Evolutionary conservation across 176 grass and related monocot genomes (phyloP).

Genomic region (Aegilops umbellulata): DNA sequence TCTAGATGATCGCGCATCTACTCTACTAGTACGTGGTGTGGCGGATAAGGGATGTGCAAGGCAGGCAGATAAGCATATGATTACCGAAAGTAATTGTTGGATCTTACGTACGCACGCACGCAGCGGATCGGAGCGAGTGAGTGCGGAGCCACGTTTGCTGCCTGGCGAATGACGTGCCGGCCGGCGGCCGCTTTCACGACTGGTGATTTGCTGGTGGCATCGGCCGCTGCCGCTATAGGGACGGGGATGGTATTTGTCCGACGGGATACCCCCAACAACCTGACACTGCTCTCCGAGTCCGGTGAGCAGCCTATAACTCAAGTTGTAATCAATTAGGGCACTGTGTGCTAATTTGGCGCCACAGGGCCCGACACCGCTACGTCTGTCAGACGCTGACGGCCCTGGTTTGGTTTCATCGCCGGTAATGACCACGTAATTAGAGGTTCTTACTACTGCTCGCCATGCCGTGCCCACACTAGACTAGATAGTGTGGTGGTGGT

Average conservation of each 20-base stretch:
- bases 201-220: constrained; percentile 38
- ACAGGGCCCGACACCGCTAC: constrained; percentile 2
- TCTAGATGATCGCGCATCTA: background rate
- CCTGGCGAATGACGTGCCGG: background rate
- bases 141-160: background rate
- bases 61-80: background rate
- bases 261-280: constrained; percentile 44
- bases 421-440: background rate
- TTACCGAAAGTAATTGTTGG: background rate
- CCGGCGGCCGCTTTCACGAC: constrained; percentile 35
- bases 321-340: background rate
- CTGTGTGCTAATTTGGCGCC: constrained; percentile 11
- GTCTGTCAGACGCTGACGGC: constrained; percentile 26
- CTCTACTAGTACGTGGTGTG: background rate
- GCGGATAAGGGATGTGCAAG: background rate
- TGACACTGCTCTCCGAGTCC: constrained; percentile 19
- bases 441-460: background rate
- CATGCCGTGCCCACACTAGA: background rate
- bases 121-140: background rate
- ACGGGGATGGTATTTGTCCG: constrained; percentile 14
- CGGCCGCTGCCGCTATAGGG: constrained; percentile 10
- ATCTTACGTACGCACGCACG: background rate
- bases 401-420: background rate
- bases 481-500: constrained; percentile 24
- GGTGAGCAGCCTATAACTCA: constrained; percentile 20